Evolutionary conservation across 257 asterid species (phyloP), one percentile per base, ranked within the genome.

Genomic region (Anisodus tanguticus): DNA sequence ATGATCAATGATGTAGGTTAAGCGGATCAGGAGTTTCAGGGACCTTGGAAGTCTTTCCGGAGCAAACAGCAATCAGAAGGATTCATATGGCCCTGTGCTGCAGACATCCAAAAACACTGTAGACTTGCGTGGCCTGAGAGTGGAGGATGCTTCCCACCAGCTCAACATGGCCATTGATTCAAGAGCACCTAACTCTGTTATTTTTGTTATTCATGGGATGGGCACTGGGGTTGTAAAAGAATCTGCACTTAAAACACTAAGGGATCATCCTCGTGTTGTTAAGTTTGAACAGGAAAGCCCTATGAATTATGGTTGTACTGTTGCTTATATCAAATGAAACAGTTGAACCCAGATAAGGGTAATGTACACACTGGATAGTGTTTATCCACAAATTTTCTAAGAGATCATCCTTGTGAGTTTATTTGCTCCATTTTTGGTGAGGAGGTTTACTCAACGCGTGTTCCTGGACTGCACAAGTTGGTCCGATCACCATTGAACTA

Each of bases 141-240:
- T 84, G 12, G 97, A 93, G 90, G 97, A 95, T 89, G 98, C 99
- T 82, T 87, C 89, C 54, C 89, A 84, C 80, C 84, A 88, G 63
- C 91, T 94, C 53, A 87, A 90, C 82, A 90, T 92, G 90, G 97
- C 97, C 83, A 91, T 96, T 57, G 92, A 84, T 69, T 39, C 87
- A 53, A 90, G 92, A 85, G 93, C 88, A n/a, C 85, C 94, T 10
- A 90, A 93, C 35, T 91, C 99, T 43, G 93, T 93, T 88, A 82
- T 97, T 84, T 97, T 97, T 87, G 88, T 96, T 51, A 91, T 96
- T 82, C 99, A 97, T 80, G 98, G 99, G 83, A 97, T 91, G 98
- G 98, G 99, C 62, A 92, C 95, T 51, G 98, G 99, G 19, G 97
- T 89, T 53, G 85, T 97, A 77, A 94, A 93, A 91, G 98, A 94